A percentile compares a stretch with the other conserved stretches of the same genome.
phyloP scores from a whole-genome alignment of 306 rosid species.

The Rosa persica region DNA sequence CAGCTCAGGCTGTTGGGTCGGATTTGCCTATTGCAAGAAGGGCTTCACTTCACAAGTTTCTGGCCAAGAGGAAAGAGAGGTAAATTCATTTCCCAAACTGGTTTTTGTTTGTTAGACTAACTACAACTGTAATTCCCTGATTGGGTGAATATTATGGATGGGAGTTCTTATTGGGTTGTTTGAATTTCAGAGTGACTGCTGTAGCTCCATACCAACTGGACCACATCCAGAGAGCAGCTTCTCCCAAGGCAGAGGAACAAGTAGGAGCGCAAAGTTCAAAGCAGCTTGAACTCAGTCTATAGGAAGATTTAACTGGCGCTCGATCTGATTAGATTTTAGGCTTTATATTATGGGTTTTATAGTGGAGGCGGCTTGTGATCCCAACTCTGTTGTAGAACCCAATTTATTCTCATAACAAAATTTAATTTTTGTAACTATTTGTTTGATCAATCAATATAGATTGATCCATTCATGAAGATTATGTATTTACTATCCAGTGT shows the following conservation, averaged over 20 bases:
- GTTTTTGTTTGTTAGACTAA: neutral
- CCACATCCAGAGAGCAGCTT: conserved; percentile 15
- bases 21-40: conserved; percentile 77
- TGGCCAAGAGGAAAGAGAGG: conserved; percentile 95
- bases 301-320: conserved; percentile 18
- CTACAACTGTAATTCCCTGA: neutral
- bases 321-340: conserved; percentile 17
- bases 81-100: conserved; percentile 8
- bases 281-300: conserved; percentile 63
- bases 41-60: conserved; percentile 83
- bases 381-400: neutral
- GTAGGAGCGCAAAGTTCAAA: conserved; percentile 40
- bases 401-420: neutral
- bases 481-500: neutral
- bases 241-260: conserved; percentile 34
- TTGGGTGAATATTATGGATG: neutral
- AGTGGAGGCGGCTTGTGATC: neutral
- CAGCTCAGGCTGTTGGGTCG: neutral
- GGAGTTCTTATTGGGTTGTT: neutral
- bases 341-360: neutral
- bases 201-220: conserved; percentile 71
- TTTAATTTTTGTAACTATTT: conserved; percentile 1
- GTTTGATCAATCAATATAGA: neutral
- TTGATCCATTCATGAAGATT: neutral
- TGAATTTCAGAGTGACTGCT: conserved; percentile 51